Percentiles rank a stretch among this genome's conserved stretches.
Conservation (phyloP, 106 monocot genomes). For the Acorus calamus region DNA sequence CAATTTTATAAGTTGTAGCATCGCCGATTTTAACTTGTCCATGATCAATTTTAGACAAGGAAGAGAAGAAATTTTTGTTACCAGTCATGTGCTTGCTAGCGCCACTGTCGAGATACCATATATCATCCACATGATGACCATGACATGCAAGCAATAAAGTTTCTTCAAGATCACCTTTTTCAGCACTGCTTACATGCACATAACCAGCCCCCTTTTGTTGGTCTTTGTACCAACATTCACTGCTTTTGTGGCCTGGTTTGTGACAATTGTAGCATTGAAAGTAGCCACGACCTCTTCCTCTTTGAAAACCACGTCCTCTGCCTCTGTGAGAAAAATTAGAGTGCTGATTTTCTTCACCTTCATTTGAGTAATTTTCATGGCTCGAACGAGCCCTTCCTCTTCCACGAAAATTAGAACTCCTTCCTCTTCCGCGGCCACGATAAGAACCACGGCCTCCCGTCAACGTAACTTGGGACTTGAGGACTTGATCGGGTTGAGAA, state of each 20-base stretch:
- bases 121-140: neutral
- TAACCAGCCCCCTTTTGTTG: neutral
- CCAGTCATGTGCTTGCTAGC: too few species aligned
- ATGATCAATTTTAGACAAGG: too few species aligned
- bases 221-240: slow-evolving; percentile 1
- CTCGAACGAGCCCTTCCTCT: neutral
- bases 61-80: too few species aligned
- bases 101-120: too few species aligned
- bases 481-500: slow-evolving; percentile 7
- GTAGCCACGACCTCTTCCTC: slow-evolving; percentile 3
- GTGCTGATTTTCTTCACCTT: neutral
- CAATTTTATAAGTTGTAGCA: too few species aligned
- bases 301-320: slow-evolving; percentile 1
- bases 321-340: neutral
- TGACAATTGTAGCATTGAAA: neutral
- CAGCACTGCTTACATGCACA: neutral
- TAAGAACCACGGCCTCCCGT: neutral
- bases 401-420: slow-evolving; percentile 2
- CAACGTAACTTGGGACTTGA: neutral
- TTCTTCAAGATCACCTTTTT: neutral
- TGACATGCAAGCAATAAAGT: slow-evolving; percentile 4
- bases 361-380: slow-evolving; percentile 1
- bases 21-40: too few species aligned
- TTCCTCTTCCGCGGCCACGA: neutral
- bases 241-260: neutral